These are phyloP conservation scores for Coniochaeta hoffmannii DNA, from an alignment of 2,329 filamentous ascomycete genomes.

Conservation along the genomic window DNA sequence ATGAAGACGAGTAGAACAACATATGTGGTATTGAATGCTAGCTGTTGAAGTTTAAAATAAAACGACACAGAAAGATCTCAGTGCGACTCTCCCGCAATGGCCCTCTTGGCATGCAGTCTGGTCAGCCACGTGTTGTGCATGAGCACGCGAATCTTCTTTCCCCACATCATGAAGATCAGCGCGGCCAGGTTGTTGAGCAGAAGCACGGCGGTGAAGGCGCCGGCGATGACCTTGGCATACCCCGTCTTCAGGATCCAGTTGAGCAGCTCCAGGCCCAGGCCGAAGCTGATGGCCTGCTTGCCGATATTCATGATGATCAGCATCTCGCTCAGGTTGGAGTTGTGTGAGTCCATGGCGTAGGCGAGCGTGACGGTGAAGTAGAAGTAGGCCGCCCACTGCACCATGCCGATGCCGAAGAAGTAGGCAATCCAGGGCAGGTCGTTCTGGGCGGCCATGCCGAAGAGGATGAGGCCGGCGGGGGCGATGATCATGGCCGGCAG, in stretches of 20 bases:
- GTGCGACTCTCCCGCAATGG: background rate
- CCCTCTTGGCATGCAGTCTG: constrained; percentile 8
- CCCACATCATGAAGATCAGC: constrained; percentile 37
- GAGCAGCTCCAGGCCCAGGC: constrained; percentile 36
- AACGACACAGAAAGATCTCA: background rate
- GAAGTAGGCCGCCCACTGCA: constrained; percentile 38
- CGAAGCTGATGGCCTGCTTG: constrained; percentile 43
- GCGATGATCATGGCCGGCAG: constrained; percentile 24
- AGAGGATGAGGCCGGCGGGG: constrained; percentile 29
- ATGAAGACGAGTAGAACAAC: background rate
- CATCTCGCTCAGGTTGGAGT: constrained; percentile 48
- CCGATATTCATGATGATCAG: constrained; percentile 47
- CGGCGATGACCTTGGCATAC: constrained; percentile 38
- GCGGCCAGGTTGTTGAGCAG: constrained; percentile 36
- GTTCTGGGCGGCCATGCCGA: constrained; percentile 24
- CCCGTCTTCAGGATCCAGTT: constrained; percentile 37
- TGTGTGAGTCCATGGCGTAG: constrained; percentile 50
- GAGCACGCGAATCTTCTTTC: constrained; percentile 35
- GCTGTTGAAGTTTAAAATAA: background rate
- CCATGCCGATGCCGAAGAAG: constrained; percentile 36
- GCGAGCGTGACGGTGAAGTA: constrained; percentile 48
- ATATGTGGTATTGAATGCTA: background rate
- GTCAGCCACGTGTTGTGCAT: constrained; percentile 38
- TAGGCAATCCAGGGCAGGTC: constrained; percentile 32
- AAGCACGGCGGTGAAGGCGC: constrained; percentile 36